phyloP scores from a whole-genome alignment of 805 yeast species.

The Dipodascus albidus region DNA sequence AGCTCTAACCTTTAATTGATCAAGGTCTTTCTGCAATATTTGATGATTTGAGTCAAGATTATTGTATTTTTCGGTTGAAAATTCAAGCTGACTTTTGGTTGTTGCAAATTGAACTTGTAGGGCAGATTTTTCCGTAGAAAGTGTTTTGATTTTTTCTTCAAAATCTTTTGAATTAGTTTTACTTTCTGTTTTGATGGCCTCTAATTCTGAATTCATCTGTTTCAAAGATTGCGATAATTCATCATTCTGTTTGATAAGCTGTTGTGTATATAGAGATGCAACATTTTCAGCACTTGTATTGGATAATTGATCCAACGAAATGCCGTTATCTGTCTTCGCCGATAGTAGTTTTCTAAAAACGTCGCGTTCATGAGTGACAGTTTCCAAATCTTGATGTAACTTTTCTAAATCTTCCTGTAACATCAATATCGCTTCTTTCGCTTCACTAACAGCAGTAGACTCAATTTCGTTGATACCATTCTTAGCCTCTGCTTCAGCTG shows the following conservation, averaged over 20 bases:
- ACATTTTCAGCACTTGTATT: background rate
- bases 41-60: slow-evolving; percentile 31
- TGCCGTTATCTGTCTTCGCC: slow-evolving; percentile 1
- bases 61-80: slow-evolving; percentile 42
- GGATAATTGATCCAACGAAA: background rate
- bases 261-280: slow-evolving; percentile 6
- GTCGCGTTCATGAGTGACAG: slow-evolving; percentile 58
- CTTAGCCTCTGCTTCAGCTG: slow-evolving; percentile 33
- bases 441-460: slow-evolving; percentile 25
- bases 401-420: slow-evolving; percentile 29
- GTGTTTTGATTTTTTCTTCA: slow-evolving; percentile 32
- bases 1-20: slow-evolving; percentile 31
- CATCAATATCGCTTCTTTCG: slow-evolving; percentile 22
- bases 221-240: slow-evolving; percentile 20
- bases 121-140: slow-evolving; percentile 35
- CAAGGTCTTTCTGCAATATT: slow-evolving; percentile 34
- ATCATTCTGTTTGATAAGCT: slow-evolving; percentile 12
- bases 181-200: slow-evolving; percentile 31
- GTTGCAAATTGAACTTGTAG: slow-evolving; percentile 40
- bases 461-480: slow-evolving; percentile 17
- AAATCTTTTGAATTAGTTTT: slow-evolving; percentile 36
- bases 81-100: slow-evolving; percentile 40
- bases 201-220: slow-evolving; percentile 25
- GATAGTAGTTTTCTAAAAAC: slow-evolving; percentile 35
- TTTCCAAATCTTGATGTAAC: slow-evolving; percentile 39